These are phyloP conservation scores for Termitomyces sp. DNA, from an alignment of 768 basidiomycete genomes.

Conservation along the genomic window DNA sequence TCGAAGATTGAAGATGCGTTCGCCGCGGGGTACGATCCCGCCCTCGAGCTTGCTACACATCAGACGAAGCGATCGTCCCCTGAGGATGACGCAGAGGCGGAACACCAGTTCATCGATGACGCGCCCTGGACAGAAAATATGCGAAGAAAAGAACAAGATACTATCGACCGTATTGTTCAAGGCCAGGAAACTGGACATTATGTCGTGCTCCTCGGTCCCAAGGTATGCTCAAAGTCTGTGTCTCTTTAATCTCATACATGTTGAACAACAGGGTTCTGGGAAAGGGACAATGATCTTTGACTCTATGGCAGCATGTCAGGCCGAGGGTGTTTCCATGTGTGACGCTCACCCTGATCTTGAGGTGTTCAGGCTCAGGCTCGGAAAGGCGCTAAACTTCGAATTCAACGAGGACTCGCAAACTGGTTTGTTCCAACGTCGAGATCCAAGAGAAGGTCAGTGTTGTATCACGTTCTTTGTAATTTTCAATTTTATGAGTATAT, in stretches of 20 bases:
- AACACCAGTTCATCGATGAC: slow-evolving; percentile 27
- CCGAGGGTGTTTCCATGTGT: slow-evolving; percentile 66
- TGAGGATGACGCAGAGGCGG: slow-evolving; percentile 22
- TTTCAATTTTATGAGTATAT: not conserved
- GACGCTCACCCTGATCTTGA: slow-evolving; percentile 86
- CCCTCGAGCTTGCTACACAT: slow-evolving; percentile 62
- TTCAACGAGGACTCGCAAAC: slow-evolving; percentile 80
- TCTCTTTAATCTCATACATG: slow-evolving; percentile 4
- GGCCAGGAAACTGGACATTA: slow-evolving; percentile 71
- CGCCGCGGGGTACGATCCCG: slow-evolving; percentile 75
- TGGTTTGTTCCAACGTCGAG: slow-evolving; percentile 73
- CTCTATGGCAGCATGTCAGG: slow-evolving; percentile 67
- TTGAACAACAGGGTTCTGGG: slow-evolving; percentile 55
- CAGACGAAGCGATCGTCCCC: slow-evolving; percentile 25
- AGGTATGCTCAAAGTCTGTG: slow-evolving; percentile 35
- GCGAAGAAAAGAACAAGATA: slow-evolving; percentile 66
- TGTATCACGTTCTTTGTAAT: not conserved
- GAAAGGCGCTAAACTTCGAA: slow-evolving; percentile 83
- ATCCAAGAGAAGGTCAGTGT: slow-evolving; percentile 67
- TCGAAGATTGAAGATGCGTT: slow-evolving; percentile 74
- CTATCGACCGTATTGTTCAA: slow-evolving; percentile 72
- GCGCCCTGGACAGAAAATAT: slow-evolving; percentile 55
- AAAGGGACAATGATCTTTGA: slow-evolving; percentile 84
- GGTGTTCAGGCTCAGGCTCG: slow-evolving; percentile 79
- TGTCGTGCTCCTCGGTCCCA: slow-evolving; percentile 72